Evolutionary conservation across 257 asterid species (phyloP).

Genomic region (Ophiorrhiza pumila): DNA sequence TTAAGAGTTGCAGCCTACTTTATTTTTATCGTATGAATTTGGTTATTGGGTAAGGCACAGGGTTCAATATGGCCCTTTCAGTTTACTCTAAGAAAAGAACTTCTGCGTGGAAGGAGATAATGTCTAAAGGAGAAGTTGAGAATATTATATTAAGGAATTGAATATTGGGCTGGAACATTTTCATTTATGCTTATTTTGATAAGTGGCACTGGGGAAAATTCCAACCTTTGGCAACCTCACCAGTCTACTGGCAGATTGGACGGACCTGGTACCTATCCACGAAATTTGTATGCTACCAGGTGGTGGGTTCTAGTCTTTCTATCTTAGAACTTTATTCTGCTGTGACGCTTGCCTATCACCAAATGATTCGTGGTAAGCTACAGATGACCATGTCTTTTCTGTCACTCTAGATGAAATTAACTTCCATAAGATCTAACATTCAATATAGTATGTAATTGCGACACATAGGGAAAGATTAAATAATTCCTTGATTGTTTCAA

Average conservation of each 20-base stretch:
- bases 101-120: not conserved
- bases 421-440: too few relatives aligned
- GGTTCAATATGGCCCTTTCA: not conserved
- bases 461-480: too few relatives aligned
- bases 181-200: not conserved
- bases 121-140: not conserved
- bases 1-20: not conserved
- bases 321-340: not conserved
- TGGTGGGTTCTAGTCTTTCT: too few relatives aligned
- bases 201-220: not conserved
- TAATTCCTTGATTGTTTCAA: too few relatives aligned
- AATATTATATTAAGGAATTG: not conserved
- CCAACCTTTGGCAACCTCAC: not conserved
- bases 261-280: not conserved
- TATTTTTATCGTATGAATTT: not conserved
- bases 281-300: not conserved
- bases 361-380: not conserved
- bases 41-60: not conserved
- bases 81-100: not conserved
- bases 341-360: not conserved
- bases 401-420: not conserved
- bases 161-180: not conserved
- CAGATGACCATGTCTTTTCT: not conserved
- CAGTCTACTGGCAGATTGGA: not conserved
- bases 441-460: too few relatives aligned